These are phyloP conservation scores for Ceratobasidium papillatum DNA, from an alignment of 1,284 basidiomycete species.

Conservation along the genomic window DNA sequence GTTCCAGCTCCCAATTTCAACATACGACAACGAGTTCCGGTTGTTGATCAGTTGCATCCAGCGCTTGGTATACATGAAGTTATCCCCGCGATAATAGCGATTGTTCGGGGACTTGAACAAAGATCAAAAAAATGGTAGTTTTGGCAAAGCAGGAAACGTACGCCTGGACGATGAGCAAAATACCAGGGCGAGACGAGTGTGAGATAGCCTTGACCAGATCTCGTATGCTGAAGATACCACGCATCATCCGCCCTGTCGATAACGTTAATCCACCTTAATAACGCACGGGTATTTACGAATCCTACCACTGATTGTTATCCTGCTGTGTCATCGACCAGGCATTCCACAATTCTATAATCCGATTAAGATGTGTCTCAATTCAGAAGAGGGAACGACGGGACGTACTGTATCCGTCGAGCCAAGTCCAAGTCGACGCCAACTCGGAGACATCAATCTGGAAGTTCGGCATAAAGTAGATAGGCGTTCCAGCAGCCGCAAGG, in stretches of 20 bases:
- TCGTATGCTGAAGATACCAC: constrained; percentile 51
- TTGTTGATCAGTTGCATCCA: constrained; percentile 54
- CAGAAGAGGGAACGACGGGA: constrained; percentile 41
- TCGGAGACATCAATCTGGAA: constrained; percentile 51
- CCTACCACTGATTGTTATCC: constrained; percentile 46
- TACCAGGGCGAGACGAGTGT: constrained; percentile 54
- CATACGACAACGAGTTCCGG: constrained; percentile 50
- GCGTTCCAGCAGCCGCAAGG: constrained; percentile 12
- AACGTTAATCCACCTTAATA: neutral
- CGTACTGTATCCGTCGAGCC: constrained; percentile 52
- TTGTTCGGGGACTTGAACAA: constrained; percentile 51
- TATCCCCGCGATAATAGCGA: constrained; percentile 55
- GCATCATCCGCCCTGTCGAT: constrained; percentile 25
- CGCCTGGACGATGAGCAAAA: constrained; percentile 54
- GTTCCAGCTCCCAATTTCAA: constrained; percentile 53
- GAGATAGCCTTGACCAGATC: constrained; percentile 52
- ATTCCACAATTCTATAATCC: constrained; percentile 11
- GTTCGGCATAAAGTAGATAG: constrained; percentile 51
- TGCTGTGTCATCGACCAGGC: constrained; percentile 48
- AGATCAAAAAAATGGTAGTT: neutral
- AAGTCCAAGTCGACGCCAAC: constrained; percentile 47
- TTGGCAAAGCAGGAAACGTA: neutral
- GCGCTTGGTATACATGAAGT: constrained; percentile 54
- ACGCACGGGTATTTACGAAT: no score
- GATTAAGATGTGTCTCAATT: neutral